phyloP scores from a whole-genome alignment of 371 early-diverging fungal species.

The Smittium culicis region DNA sequence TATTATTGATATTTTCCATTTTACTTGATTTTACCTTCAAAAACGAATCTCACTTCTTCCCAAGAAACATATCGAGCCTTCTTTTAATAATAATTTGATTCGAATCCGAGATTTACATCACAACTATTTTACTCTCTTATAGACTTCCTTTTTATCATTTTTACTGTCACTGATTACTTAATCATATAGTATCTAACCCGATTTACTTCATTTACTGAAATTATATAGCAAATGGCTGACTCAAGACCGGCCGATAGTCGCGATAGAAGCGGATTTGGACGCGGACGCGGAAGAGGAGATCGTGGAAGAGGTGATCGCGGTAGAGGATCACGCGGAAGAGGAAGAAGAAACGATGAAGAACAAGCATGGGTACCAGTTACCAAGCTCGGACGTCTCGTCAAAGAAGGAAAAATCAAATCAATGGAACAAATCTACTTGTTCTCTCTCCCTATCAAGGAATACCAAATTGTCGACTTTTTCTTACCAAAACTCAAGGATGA shows the following conservation, averaged over 20 bases:
- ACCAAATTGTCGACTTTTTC: constrained; percentile 97
- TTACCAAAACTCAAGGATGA: constrained; percentile 95
- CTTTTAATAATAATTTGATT: too few species aligned
- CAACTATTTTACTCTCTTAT: too few species aligned
- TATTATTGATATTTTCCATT: too few species aligned
- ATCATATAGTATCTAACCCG: too few species aligned
- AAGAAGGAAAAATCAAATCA: constrained; percentile 74
- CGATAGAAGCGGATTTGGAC: constrained; percentile 63
- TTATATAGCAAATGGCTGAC: constrained; percentile 54
- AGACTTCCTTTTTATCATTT: too few species aligned
- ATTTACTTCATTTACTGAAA: too few species aligned
- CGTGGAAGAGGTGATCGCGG: constrained; percentile 61
- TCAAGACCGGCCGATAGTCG: constrained; percentile 62
- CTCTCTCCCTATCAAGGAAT: constrained; percentile 98
- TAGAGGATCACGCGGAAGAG: constrained; percentile 52
- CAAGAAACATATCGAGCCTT: too few species aligned
- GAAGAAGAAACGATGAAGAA: constrained; percentile 73
- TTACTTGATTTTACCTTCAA: too few species aligned
- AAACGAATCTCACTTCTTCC: too few species aligned
- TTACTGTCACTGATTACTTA: too few species aligned
- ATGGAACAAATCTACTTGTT: constrained; percentile 94
- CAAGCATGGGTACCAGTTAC: constrained; percentile 90
- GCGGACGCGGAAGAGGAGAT: constrained; percentile 32
- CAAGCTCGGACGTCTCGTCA: constrained; percentile 94
- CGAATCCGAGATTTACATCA: too few species aligned